Evolutionary conservation across 306 rosid species (phyloP).

Genomic region (Ziziphus jujuba): DNA sequence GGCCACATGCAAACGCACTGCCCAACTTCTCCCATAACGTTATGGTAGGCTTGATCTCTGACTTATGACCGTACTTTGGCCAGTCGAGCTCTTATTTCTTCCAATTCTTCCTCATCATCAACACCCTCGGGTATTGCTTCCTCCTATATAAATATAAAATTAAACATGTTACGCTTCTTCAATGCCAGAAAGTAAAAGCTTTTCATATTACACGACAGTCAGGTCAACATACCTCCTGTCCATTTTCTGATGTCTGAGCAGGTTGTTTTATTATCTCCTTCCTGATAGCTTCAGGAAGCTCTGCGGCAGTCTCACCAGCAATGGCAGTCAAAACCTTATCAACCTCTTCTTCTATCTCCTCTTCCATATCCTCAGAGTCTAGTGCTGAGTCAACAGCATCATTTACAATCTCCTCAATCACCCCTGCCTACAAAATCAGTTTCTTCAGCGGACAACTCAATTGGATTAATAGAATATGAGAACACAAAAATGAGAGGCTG

Average conservation of each 20-base stretch:
- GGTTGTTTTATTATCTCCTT: conserved; percentile 69
- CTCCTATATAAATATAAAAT: conserved; percentile 29
- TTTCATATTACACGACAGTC: not conserved
- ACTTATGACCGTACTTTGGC: conserved; percentile 46
- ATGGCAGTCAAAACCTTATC: conserved; percentile 86
- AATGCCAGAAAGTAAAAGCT: not conserved
- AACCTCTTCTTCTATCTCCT: conserved; percentile 96
- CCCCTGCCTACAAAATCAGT: conserved; percentile 69
- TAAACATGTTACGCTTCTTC: not conserved
- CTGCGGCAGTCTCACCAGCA: conserved; percentile 95
- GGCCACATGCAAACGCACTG: not conserved
- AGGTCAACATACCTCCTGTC: conserved; percentile 45
- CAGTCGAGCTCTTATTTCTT: conserved; percentile 48
- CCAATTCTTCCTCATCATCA: conserved; percentile 50
- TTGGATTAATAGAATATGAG: not conserved
- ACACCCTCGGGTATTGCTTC: conserved; percentile 50
- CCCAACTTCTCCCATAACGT: conserved; percentile 9
- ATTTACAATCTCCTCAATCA: conserved; percentile 86
- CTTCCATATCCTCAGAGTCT: conserved; percentile 92
- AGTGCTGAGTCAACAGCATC: conserved; percentile 84
- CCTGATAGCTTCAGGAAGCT: conserved; percentile 91
- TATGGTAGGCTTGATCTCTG: not conserved
- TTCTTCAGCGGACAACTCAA: conserved; percentile 1
- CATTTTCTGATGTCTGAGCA: conserved; percentile 40
- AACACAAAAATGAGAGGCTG: not conserved